Conservation (phyloP, 345 rosid species). For the Carallia brachiata region DNA sequence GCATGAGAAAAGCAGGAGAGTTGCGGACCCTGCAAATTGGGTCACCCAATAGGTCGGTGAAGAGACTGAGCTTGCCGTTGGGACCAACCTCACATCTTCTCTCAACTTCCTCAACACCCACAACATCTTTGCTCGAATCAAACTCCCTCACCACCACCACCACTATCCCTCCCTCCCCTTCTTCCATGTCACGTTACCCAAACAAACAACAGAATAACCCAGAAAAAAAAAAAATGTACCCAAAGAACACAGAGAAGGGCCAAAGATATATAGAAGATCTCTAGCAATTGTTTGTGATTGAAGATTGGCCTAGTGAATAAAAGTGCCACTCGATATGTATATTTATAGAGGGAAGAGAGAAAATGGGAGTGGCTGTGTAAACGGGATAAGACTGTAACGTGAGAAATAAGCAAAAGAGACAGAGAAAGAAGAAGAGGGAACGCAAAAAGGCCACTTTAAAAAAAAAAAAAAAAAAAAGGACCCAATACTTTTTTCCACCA, state of each 20-base stretch:
- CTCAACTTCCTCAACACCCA: slow-evolving; percentile 69
- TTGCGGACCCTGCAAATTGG: slow-evolving; percentile 98
- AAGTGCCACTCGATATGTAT: background rate
- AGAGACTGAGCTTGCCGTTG: slow-evolving; percentile 67
- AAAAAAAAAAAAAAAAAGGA: background rate
- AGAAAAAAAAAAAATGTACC: background rate
- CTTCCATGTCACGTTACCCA: slow-evolving; percentile 8
- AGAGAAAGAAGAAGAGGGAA: background rate
- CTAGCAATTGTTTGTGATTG: too few species aligned
- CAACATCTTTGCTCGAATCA: slow-evolving; percentile 54
- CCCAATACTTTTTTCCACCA: too few species aligned
- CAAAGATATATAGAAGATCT: too few species aligned
- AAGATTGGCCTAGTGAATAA: too few species aligned
- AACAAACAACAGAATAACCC: background rate
- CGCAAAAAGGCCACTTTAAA: background rate
- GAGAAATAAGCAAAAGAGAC: slow-evolving; percentile 21
- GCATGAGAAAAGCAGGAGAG: slow-evolving; percentile 93
- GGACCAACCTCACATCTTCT: slow-evolving; percentile 89
- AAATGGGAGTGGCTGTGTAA: background rate
- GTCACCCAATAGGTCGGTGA: slow-evolving; percentile 96
- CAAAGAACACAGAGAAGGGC: background rate
- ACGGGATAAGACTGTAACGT: slow-evolving; percentile 12
- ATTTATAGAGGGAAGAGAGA: slow-evolving; percentile 7
- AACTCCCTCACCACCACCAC: slow-evolving; percentile 64
- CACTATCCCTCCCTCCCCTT: slow-evolving; percentile 11